Evolutionary conservation across 2,329 filamentous ascomycete genomes (phyloP).

Genomic region (Botrytis hyacinthi): DNA sequence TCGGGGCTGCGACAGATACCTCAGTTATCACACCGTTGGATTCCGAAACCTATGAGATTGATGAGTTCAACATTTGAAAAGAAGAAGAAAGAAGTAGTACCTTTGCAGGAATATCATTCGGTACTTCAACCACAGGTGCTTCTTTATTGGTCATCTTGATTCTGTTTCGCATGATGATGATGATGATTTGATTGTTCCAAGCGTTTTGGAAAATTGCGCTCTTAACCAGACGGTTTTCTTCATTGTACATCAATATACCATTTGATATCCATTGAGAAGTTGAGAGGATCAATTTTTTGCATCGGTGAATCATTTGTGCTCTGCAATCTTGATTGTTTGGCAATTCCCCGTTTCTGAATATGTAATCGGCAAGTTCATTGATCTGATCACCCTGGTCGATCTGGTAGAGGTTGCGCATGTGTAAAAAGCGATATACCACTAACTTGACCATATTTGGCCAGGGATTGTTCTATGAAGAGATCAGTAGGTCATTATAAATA

Average conservation of each 20-base stretch:
- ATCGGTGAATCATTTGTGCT: slow-evolving; percentile 9
- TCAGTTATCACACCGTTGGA: neutral
- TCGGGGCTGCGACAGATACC: neutral
- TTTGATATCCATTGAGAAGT: neutral
- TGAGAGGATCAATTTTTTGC: neutral
- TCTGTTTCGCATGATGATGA: neutral
- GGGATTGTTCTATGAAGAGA: neutral
- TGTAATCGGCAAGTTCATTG: neutral
- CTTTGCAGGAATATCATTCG: neutral
- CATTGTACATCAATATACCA: neutral
- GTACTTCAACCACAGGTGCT: neutral
- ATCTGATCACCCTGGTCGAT: neutral
- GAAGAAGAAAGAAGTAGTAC: neutral
- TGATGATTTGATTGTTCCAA: neutral
- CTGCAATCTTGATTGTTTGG: neutral
- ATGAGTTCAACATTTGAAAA: neutral
- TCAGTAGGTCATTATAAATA: neutral
- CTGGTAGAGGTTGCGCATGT: slow-evolving; percentile 1
- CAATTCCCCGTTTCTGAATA: neutral
- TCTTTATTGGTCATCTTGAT: neutral
- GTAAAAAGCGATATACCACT: slow-evolving; percentile 6
- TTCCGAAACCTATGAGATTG: neutral
- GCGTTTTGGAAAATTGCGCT: neutral
- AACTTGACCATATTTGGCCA: slow-evolving; percentile 3
- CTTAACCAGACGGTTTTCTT: neutral